phyloP scores from a whole-genome alignment of 1,284 basidiomycete species.

The Pseudozyma sp. region DNA sequence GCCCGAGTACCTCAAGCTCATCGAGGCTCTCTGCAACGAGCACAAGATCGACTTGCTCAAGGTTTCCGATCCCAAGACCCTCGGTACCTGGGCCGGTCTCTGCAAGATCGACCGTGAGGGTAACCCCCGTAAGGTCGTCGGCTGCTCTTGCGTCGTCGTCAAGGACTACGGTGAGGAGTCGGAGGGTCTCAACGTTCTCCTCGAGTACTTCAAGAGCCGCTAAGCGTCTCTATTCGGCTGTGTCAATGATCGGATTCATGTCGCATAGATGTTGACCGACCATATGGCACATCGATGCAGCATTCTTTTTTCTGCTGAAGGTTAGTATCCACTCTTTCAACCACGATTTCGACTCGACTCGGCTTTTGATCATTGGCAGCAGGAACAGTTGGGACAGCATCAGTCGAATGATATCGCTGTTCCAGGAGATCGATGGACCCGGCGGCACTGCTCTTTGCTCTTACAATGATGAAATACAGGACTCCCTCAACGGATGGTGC shows the following conservation, averaged over 20 bases:
- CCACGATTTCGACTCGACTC: neutral
- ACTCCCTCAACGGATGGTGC: conserved; percentile 63
- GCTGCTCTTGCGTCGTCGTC: conserved; percentile 87
- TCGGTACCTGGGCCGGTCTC: conserved; percentile 94
- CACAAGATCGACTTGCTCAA: conserved; percentile 99
- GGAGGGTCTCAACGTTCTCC: conserved; percentile 93
- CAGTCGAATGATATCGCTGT: no score
- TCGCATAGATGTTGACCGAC: neutral
- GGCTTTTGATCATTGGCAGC: neutral
- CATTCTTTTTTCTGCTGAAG: conserved; percentile 24
- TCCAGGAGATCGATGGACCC: neutral
- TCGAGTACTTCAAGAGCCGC: conserved; percentile 96
- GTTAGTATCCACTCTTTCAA: conserved; percentile 27
- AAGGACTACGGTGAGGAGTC: conserved; percentile 97
- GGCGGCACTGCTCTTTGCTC: conserved; percentile 30
- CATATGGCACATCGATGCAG: conserved; percentile 2
- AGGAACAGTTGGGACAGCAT: no score
- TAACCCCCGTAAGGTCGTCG: conserved; percentile 89
- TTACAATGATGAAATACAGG: conserved; percentile 58
- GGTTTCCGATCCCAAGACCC: conserved; percentile 94
- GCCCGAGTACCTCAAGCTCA: conserved; percentile 99
- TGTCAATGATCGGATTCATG: neutral
- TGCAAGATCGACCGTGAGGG: conserved; percentile 97
- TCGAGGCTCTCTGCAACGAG: conserved; percentile 98
- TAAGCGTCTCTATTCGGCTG: conserved; percentile 27